Evolutionary conservation across 129 eudicot species (phyloP).

Genomic region (Heracleum sosnowskyi): DNA sequence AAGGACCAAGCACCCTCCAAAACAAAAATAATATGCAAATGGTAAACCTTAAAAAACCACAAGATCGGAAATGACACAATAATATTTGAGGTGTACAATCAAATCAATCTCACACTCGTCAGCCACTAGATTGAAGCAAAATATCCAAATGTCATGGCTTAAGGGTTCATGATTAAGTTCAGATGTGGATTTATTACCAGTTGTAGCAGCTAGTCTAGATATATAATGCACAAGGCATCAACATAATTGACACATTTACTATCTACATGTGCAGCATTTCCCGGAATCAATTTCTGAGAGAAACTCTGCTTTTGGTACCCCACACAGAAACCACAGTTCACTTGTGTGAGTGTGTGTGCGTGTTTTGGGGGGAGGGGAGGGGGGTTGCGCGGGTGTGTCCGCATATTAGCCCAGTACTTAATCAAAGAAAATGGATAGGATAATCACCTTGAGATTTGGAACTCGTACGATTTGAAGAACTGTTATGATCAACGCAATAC

Average conservation of each 20-base stretch:
- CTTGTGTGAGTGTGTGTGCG: not conserved
- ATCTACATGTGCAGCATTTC: not conserved
- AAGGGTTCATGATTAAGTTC: not conserved
- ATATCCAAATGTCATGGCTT: not conserved
- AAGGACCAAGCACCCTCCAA: not conserved
- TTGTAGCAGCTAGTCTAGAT: not conserved
- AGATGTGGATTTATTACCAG: not conserved
- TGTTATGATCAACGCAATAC: constrained; percentile 88
- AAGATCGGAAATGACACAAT: not conserved
- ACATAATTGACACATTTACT: not conserved
- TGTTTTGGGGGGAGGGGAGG: no score
- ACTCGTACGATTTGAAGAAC: constrained; percentile 92
- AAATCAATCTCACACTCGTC: not conserved
- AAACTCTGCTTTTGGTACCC: not conserved
- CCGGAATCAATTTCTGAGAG: not conserved
- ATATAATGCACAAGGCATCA: not conserved
- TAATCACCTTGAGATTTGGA: constrained; percentile 89
- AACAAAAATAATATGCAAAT: not conserved
- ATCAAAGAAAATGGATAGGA: constrained; percentile 5
- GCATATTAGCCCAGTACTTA: not conserved
- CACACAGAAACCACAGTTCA: not conserved
- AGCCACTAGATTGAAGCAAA: not conserved
- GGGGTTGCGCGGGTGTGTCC: not conserved
- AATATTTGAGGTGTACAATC: not conserved
- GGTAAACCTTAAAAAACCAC: not conserved